Evolutionary conservation across 352 stramenopile species (phyloP).

Genomic region (Phytophthora sp.): DNA sequence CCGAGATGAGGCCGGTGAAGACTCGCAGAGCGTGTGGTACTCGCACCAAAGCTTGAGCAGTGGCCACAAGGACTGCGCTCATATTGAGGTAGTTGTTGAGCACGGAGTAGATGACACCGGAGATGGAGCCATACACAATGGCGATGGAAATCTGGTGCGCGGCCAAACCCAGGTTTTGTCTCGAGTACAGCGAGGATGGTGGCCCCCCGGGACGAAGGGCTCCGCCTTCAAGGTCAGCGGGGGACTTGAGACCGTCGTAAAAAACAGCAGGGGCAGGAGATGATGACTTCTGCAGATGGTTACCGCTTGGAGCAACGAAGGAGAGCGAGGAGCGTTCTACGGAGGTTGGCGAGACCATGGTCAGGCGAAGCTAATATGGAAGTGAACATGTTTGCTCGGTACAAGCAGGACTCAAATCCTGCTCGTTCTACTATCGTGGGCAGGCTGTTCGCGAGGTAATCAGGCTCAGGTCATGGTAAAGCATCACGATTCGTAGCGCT

Average conservation of each 20-base stretch:
- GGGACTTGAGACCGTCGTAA: conserved; percentile 29
- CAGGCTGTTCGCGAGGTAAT: too few species aligned
- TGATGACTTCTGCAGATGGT: conserved; percentile 9
- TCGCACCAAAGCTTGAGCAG: conserved; percentile 38
- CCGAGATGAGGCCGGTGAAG: conserved; percentile 50
- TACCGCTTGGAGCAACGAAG: not conserved
- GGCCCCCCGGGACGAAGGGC: conserved; percentile 41
- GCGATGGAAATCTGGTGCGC: conserved; percentile 41
- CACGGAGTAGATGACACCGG: conserved; percentile 49
- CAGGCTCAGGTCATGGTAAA: conserved; percentile 1
- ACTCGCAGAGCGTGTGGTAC: conserved; percentile 50
- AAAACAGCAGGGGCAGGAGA: conserved; percentile 8
- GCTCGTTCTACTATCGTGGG: too few species aligned
- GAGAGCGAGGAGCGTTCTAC: conserved; percentile 9
- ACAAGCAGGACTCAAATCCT: not conserved
- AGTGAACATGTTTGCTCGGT: conserved; percentile 4
- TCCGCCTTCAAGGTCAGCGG: conserved; percentile 23
- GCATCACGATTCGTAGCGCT: not conserved
- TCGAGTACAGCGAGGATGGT: conserved; percentile 41
- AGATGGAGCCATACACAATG: conserved; percentile 44
- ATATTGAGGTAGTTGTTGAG: conserved; percentile 68
- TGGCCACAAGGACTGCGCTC: conserved; percentile 37
- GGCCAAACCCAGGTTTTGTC: conserved; percentile 41
- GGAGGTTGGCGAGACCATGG: conserved; percentile 13
- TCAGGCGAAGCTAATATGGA: conserved; percentile 4